Percentiles rank a stretch among this genome's conserved stretches.
These are phyloP conservation scores for Haplosporangium sp. DNA, from an alignment of 371 early-diverging fungal genomes.

Conservation along the genomic window DNA sequence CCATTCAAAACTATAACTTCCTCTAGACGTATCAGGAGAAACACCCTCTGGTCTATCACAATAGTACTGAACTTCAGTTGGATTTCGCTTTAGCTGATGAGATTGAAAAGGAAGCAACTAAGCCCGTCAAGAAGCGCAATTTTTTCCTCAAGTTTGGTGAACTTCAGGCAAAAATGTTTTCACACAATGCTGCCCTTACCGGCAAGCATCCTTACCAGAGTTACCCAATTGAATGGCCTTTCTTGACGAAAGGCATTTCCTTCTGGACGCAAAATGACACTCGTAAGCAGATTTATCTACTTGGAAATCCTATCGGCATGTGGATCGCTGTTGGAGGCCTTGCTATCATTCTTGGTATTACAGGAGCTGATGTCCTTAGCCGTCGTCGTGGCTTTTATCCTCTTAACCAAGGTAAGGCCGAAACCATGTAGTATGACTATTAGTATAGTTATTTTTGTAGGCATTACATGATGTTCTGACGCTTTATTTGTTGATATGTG, in stretches of 20 bases:
- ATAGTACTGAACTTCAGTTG: background rate
- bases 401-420: conserved; percentile 56
- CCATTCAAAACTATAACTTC: no score
- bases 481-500: background rate
- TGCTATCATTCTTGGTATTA: conserved; percentile 67
- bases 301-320: conserved; percentile 97
- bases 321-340: conserved; percentile 75
- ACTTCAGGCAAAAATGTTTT: conserved; percentile 90
- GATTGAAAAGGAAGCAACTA: conserved; percentile 45
- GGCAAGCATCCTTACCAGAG: conserved; percentile 94
- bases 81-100: conserved; percentile 22
- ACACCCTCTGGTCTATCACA: background rate
- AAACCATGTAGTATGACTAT: conserved; percentile 7
- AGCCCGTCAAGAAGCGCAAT: conserved; percentile 62
- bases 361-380: conserved; percentile 74
- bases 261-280: conserved; percentile 88
- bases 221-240: conserved; percentile 89
- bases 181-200: conserved; percentile 91
- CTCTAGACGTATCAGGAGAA: background rate
- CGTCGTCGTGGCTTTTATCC: conserved; percentile 80
- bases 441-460: background rate
- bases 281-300: conserved; percentile 92
- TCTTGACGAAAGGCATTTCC: conserved; percentile 90
- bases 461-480: background rate
- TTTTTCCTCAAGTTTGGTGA: conserved; percentile 92